phyloP scores from a whole-genome alignment of 2,329 filamentous ascomycete species.

The Delphinella strobiligena region DNA sequence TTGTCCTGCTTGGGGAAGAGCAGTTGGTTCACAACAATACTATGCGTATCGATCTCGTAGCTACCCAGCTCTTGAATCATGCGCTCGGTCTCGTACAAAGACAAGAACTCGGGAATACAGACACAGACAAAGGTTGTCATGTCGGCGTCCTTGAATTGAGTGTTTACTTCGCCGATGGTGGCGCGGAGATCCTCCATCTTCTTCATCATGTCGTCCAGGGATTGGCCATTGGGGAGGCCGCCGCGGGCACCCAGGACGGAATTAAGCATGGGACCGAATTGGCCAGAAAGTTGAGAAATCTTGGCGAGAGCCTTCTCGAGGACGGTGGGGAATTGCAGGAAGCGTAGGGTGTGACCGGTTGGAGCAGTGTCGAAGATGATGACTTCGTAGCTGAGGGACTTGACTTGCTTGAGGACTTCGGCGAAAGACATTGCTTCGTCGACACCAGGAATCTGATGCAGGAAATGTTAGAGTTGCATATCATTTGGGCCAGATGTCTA shows the following conservation, averaged over 20 bases:
- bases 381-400: slow-evolving; percentile 94
- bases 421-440: slow-evolving; percentile 99
- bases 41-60: slow-evolving; percentile 92
- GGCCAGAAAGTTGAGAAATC: slow-evolving; percentile 80
- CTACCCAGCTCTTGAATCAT: slow-evolving; percentile 97
- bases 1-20: slow-evolving; percentile 80
- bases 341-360: slow-evolving; percentile 93
- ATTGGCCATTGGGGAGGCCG: slow-evolving; percentile 80
- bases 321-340: slow-evolving; percentile 95
- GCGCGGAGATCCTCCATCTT: slow-evolving; percentile 89
- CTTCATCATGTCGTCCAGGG: slow-evolving; percentile 78
- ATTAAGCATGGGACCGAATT: slow-evolving; percentile 94
- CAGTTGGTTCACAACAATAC: slow-evolving; percentile 96
- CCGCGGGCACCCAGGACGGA: slow-evolving; percentile 72
- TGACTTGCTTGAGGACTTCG: slow-evolving; percentile 98
- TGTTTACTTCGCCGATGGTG: slow-evolving; percentile 91
- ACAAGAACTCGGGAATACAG: slow-evolving; percentile 94
- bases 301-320: slow-evolving; percentile 98
- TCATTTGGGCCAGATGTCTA: background rate
- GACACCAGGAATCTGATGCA: slow-evolving; percentile 76
- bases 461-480: background rate
- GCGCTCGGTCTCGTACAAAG: slow-evolving; percentile 94
- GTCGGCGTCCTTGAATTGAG: slow-evolving; percentile 93
- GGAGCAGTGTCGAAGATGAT: slow-evolving; percentile 99
- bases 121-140: slow-evolving; percentile 97